These are phyloP conservation scores for Gremmenia infestans DNA, from an alignment of 2,329 filamentous ascomycete species.

Conservation along the genomic window DNA sequence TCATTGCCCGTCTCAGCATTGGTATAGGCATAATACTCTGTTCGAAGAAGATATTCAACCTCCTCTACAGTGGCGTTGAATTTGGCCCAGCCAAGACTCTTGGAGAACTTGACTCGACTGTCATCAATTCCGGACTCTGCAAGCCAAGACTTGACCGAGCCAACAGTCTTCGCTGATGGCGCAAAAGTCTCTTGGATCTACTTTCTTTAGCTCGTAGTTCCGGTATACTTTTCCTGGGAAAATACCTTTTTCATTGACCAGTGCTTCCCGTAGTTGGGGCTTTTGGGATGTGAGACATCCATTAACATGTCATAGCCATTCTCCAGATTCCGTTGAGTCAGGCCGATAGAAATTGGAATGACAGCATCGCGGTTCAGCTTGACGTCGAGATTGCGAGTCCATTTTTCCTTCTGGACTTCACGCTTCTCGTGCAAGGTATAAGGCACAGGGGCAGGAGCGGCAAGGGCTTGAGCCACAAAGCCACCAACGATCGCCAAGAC, in stretches of 20 bases:
- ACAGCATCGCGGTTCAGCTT: constrained; percentile 15
- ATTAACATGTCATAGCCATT: constrained; percentile 38
- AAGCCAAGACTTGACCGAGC: constrained; percentile 51
- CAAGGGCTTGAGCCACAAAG: constrained; percentile 5
- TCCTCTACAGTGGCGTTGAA: constrained; percentile 33
- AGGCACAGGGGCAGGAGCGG: constrained; percentile 10
- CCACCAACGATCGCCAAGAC: constrained; percentile 6
- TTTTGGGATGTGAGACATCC: constrained; percentile 40
- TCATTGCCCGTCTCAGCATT: constrained; percentile 42
- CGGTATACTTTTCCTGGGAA: constrained; percentile 34
- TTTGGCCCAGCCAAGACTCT: constrained; percentile 22
- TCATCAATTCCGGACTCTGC: constrained; percentile 44
- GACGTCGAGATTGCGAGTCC: constrained; percentile 7
- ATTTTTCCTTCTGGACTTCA: constrained; percentile 10
- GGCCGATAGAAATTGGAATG: constrained; percentile 32
- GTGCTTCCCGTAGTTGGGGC: constrained; percentile 41
- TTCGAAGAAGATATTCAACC: constrained; percentile 49
- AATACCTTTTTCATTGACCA: constrained; percentile 40
- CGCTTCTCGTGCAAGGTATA: constrained; percentile 24
- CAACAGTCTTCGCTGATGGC: constrained; percentile 39
- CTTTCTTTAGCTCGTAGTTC: background rate
- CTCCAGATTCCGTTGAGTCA: constrained; percentile 41
- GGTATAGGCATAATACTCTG: constrained; percentile 47
- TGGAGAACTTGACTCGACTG: constrained; percentile 43
- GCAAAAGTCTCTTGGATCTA: constrained; percentile 41